Evolutionary conservation across 2,329 filamentous ascomycete species (phyloP).

Genomic region (Lecanicillium sp.): DNA sequence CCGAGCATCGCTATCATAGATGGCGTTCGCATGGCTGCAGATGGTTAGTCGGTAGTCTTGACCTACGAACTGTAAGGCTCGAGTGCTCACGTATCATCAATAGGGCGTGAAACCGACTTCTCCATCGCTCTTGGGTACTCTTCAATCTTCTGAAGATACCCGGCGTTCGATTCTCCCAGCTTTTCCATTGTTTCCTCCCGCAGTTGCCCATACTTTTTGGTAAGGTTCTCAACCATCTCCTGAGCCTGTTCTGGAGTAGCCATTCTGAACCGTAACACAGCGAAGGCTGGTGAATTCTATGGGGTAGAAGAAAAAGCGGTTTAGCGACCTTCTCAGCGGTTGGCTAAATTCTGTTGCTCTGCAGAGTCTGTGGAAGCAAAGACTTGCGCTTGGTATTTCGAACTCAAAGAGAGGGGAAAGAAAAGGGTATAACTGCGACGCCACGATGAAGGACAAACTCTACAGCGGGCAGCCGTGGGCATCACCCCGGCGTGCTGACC

Average conservation of each 20-base stretch:
- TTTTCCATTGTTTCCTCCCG: neutral
- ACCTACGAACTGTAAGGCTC: neutral
- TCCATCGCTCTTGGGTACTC: neutral
- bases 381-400: neutral
- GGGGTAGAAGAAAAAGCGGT: neutral
- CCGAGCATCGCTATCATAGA: constrained; percentile 13
- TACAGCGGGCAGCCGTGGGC: neutral
- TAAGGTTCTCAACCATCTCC: neutral
- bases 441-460: neutral
- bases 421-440: neutral
- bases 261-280: neutral
- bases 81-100: neutral
- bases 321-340: neutral
- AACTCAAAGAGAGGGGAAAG: neutral
- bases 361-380: neutral
- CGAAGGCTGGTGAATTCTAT: neutral
- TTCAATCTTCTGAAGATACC: neutral
- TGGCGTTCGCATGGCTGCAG: constrained; percentile 8
- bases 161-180: neutral
- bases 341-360: neutral
- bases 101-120: neutral
- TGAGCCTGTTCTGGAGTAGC: neutral
- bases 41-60: neutral
- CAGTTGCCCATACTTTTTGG: neutral
- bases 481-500: no score